Conservation (phyloP, 176 grass and related monocot species). For the Phoenix dactylifera region DNA sequence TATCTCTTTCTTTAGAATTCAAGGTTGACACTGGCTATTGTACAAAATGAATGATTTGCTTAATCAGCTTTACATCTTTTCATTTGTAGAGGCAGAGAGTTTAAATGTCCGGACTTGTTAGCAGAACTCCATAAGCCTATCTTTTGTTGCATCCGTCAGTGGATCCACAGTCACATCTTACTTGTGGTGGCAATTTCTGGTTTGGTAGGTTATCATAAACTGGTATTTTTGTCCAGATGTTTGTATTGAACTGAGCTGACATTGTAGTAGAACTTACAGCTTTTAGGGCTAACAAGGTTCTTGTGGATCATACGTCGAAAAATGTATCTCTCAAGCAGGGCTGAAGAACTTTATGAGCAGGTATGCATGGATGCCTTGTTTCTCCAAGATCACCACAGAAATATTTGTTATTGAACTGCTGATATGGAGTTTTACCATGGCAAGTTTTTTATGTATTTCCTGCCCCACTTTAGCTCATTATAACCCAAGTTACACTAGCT, state of each 20-base stretch:
- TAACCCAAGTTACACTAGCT: too few relatives aligned
- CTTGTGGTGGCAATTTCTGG: constrained; percentile 17
- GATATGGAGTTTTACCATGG: not conserved
- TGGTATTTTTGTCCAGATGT: not conserved
- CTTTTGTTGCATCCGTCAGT: constrained; percentile 40
- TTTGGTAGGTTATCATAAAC: constrained; percentile 37
- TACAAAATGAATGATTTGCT: too few relatives aligned
- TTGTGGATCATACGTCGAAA: constrained; percentile 35
- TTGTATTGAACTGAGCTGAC: constrained; percentile 6
- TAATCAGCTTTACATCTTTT: too few relatives aligned
- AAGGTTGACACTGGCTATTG: too few relatives aligned
- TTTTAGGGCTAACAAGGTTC: constrained; percentile 41
- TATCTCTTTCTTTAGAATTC: constrained; percentile 14
- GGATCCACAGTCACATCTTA: constrained; percentile 45
- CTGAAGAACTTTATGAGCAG: constrained; percentile 66
- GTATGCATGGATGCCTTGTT: constrained; percentile 22
- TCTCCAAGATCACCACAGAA: not conserved
- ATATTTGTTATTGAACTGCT: constrained; percentile 2
- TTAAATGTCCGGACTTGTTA: constrained; percentile 58
- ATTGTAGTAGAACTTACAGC: constrained; percentile 27
- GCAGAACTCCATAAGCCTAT: constrained; percentile 54
- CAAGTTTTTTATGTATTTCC: not conserved
- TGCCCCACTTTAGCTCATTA: too few relatives aligned
- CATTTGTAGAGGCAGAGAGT: constrained; percentile 38
- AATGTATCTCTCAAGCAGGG: constrained; percentile 29